These are phyloP conservation scores for Naganishia sp. DNA, from an alignment of 1,284 basidiomycete species.

Conservation along the genomic window DNA sequence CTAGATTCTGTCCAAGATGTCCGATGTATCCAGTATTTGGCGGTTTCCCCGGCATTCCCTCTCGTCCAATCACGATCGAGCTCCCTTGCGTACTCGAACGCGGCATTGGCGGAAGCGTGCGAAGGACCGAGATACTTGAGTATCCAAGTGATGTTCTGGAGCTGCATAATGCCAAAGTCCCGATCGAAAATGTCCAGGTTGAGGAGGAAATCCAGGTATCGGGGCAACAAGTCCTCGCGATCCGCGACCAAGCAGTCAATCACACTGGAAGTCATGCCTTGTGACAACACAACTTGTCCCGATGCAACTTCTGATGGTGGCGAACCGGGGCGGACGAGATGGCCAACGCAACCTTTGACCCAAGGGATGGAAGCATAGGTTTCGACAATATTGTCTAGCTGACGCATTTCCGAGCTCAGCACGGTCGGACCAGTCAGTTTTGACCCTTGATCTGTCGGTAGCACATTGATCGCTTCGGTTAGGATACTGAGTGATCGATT, in stretches of 20 bases:
- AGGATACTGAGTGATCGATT: constrained; percentile 80
- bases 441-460: constrained; percentile 21
- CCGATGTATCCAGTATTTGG: background rate
- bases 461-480: constrained; percentile 65
- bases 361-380: background rate
- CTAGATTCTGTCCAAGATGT: background rate
- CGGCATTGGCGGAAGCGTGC: constrained; percentile 8
- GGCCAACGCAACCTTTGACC: constrained; percentile 13
- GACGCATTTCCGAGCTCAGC: constrained; percentile 7
- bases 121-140: constrained; percentile 1
- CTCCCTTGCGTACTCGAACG: constrained; percentile 5
- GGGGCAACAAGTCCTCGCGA: constrained; percentile 14
- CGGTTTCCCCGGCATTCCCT: background rate
- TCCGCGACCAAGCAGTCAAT: constrained; percentile 25
- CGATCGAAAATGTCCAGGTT: constrained; percentile 15
- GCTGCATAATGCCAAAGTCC: constrained; percentile 18
- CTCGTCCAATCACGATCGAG: constrained; percentile 3
- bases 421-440: constrained; percentile 15
- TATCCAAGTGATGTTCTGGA: constrained; percentile 1
- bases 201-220: constrained; percentile 23
- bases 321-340: background rate
- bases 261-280: constrained; percentile 6
- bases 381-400: background rate
- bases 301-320: background rate
- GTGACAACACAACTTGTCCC: constrained; percentile 16